Percentiles rank a stretch among this genome's conserved stretches.
Conservation (phyloP, 2,329 filamentous ascomycete species). For the Colletotrichum coccodes region DNA sequence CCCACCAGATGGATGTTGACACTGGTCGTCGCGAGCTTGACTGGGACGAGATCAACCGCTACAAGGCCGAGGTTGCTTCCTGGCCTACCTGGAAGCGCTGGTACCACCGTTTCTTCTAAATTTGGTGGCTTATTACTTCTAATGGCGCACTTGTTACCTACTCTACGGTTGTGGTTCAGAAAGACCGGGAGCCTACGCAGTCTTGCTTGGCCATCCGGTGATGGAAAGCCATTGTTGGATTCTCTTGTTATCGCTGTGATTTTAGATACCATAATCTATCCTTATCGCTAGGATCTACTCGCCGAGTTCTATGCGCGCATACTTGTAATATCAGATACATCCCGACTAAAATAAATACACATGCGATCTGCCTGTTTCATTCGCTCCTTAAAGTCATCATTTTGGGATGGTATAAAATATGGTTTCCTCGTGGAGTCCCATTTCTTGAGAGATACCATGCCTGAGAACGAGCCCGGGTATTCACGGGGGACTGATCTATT, state of each 20-base stretch:
- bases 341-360: too few relatives aligned
- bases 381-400: too few relatives aligned
- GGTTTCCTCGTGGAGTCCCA: too few relatives aligned
- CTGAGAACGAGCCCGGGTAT: too few relatives aligned
- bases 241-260: neutral
- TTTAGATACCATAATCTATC: constrained; percentile 15
- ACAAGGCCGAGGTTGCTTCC: constrained; percentile 20
- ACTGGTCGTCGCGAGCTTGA: constrained; percentile 34
- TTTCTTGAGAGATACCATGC: too few relatives aligned
- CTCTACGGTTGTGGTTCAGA: too few relatives aligned
- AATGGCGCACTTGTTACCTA: neutral
- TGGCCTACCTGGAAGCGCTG: constrained; percentile 32
- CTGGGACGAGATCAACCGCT: constrained; percentile 33
- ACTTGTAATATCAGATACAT: neutral
- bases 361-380: too few relatives aligned
- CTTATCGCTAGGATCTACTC: neutral
- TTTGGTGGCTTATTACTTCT: neutral
- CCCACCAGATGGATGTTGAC: constrained; percentile 34
- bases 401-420: too few relatives aligned
- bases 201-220: neutral
- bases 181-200: neutral
- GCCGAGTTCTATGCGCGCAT: neutral
- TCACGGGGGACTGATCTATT: too few relatives aligned
- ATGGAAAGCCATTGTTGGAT: neutral
- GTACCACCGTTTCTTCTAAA: constrained; percentile 23